Evolutionary conservation across 1,284 basidiomycete species (phyloP).

Genomic region (Sphaerobolus stellatus): DNA sequence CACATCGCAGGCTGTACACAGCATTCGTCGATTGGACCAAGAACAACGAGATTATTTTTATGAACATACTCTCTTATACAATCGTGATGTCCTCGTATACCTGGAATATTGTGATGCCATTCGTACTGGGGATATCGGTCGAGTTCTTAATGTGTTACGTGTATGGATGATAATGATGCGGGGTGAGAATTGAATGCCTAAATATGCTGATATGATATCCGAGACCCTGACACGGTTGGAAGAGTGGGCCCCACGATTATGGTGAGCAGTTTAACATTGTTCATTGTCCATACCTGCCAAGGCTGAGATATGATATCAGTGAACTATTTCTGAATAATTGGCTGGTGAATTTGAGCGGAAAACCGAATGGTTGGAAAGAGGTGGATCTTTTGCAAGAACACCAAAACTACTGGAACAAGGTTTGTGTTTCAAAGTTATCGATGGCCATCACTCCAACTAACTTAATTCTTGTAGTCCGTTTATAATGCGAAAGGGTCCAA

Average conservation of each 20-base stretch:
- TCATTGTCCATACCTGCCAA: neutral
- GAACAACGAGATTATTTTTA: conserved; percentile 18
- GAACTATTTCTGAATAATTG: conserved; percentile 17
- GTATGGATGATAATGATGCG: conserved; percentile 30
- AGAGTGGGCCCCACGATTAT: too few relatives aligned
- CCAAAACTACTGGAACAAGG: conserved; percentile 21
- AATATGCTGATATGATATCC: conserved; percentile 32
- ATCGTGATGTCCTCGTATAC: conserved; percentile 35
- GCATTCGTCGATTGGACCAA: neutral
- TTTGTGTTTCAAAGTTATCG: too few relatives aligned
- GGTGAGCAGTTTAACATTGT: neutral
- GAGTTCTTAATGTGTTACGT: conserved; percentile 23
- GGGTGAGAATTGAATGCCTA: conserved; percentile 26
- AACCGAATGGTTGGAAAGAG: conserved; percentile 14
- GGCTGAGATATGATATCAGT: conserved; percentile 1
- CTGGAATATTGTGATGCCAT: conserved; percentile 35
- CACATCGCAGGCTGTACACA: neutral
- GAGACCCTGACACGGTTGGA: conserved; percentile 19
- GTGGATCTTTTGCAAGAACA: conserved; percentile 22
- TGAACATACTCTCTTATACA: conserved; percentile 32
- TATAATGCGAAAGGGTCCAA: too few relatives aligned
- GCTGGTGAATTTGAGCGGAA: conserved; percentile 20
- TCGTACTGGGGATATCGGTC: conserved; percentile 35
- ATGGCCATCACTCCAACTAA: too few relatives aligned
- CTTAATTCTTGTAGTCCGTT: too few relatives aligned